Base-by-base conservation (phyloP, 305 asterid genomes). In the Rubia tinctorum region DNA sequence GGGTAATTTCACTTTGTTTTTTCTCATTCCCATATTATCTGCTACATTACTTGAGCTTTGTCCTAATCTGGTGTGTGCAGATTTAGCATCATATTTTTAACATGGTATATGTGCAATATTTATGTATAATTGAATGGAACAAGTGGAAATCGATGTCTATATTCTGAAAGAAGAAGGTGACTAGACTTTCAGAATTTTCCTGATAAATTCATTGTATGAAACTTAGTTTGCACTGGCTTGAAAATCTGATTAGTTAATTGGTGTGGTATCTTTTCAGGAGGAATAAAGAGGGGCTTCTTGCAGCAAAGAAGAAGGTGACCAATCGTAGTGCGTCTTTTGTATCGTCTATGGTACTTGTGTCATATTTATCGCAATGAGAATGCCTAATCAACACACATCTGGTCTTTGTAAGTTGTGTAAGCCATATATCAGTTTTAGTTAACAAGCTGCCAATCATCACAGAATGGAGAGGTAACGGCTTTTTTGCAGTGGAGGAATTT, bases 271-370 rank as follows among this genome's bases (percentile, higher is more conserved):
- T 75, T 65, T 80, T 22, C 80, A 84, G 86, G 76, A 22, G 86
- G 78, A 51, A 93, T 93, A 61, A 93, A 86, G 73, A 93, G 81
- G 78, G 96, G 84, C 71, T 85, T 71, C 86, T 90, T 47, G 85
- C 96, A 75, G 89, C 91, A 73, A 89, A 87, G 87, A 87, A 84
- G 86, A 93, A 86, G 98, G 98, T 90, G 76, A 77, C 72, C 75
- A 51, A 22, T n/a, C n/a, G n/a, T n/a, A n/a, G n/a, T n/a, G n/a
- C n/a, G n/a, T n/a, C n/a, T n/a, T n/a, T n/a, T n/a, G n/a, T n/a
- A n/a, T n/a, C n/a, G n/a, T n/a, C n/a, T n/a, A n/a, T n/a, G n/a
- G n/a, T n/a, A n/a, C n/a, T n/a, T n/a, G n/a, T n/a, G n/a, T n/a
- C n/a, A n/a, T n/a, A n/a, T n/a, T n/a, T n/a, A n/a, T n/a, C n/a